phyloP scores from a whole-genome alignment of 169 alveolate genomes.

The Cryptosporidium muris region DNA sequence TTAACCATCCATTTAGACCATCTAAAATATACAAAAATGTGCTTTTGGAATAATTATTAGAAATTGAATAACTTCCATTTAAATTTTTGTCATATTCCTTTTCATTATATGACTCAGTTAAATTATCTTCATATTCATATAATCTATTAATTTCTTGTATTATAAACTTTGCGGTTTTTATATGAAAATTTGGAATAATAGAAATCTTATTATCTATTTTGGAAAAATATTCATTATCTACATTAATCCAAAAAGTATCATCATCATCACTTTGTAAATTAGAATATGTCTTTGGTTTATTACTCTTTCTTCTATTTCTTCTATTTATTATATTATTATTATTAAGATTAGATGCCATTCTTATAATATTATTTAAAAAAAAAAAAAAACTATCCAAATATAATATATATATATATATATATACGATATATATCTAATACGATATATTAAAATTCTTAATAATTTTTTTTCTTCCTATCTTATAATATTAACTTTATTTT shows the following conservation, averaged over 20 bases:
- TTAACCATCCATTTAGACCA: constrained; percentile 39
- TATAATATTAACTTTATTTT: too few species aligned
- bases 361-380: too few species aligned
- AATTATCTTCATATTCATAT: neutral
- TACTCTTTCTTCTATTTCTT: neutral
- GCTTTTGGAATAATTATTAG: neutral
- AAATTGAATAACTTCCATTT: neutral
- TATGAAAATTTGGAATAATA: constrained; percentile 62
- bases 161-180: constrained; percentile 37
- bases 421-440: too few species aligned
- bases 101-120: neutral
- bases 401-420: too few species aligned
- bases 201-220: constrained; percentile 23
- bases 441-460: too few species aligned
- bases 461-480: too few species aligned
- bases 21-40: neutral
- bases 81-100: neutral
- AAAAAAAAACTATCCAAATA: too few species aligned
- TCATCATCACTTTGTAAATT: constrained; percentile 43
- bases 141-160: constrained; percentile 11
- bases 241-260: constrained; percentile 34
- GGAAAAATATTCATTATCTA: constrained; percentile 52
- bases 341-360: too few species aligned
- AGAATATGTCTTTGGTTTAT: neutral
- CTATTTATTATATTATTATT: neutral